Percentiles rank a stretch among this genome's conserved stretches.
These are phyloP conservation scores for Neoascochyta sp. DNA, from an alignment of 2,329 filamentous ascomycete species.

Conservation along the genomic window DNA sequence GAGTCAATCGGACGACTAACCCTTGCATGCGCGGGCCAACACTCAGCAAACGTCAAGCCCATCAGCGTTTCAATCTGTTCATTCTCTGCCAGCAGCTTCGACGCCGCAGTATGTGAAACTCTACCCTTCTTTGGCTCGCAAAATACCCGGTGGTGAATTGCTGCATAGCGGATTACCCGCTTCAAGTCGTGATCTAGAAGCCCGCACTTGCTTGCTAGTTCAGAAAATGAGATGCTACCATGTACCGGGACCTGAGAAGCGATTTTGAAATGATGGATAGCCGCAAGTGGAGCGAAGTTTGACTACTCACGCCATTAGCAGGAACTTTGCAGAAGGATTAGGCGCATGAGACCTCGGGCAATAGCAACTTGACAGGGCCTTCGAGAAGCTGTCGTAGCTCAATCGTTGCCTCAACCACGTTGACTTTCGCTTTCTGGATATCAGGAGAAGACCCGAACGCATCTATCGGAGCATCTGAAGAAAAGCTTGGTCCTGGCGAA, in stretches of 20 bases:
- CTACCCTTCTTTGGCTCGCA: constrained; percentile 37
- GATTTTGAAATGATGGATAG: background rate
- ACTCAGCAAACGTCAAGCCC: constrained; percentile 9
- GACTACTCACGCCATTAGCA: constrained; percentile 1
- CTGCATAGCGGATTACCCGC: constrained; percentile 42
- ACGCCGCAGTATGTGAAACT: constrained; percentile 41
- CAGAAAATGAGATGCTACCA: constrained; percentile 3
- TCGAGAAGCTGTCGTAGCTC: constrained; percentile 11
- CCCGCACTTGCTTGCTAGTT: constrained; percentile 4
- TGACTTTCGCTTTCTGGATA: constrained; percentile 2
- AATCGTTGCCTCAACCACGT: constrained; percentile 7
- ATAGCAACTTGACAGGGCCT: constrained; percentile 6
- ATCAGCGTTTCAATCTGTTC: constrained; percentile 5
- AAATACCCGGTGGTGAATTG: constrained; percentile 41
- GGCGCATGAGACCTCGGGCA: no score
- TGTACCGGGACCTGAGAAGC: constrained; percentile 1
- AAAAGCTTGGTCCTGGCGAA: constrained; percentile 5
- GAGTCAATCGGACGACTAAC: no score
- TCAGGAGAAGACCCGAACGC: constrained; percentile 2
- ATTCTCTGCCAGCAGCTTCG: constrained; percentile 14
- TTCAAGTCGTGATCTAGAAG: constrained; percentile 16
- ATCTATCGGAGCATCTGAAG: constrained; percentile 2
- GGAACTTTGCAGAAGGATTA: background rate
- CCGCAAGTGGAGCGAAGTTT: constrained; percentile 10
- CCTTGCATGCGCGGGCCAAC: constrained; percentile 5